phyloP scores from a whole-genome alignment of 495 filamentous ascomycete species.

The Penicillium taxi region DNA sequence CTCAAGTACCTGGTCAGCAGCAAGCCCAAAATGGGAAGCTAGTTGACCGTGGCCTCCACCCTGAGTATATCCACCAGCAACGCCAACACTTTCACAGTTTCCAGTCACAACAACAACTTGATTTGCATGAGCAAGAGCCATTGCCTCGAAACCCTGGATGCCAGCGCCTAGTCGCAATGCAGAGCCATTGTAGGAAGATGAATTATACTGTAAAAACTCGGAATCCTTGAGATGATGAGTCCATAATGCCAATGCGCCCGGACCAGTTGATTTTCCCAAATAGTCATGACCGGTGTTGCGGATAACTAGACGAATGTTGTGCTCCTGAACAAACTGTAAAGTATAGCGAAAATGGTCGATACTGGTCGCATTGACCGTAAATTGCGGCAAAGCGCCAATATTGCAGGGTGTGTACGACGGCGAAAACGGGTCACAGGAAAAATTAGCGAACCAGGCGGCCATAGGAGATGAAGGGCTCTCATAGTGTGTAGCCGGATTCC shows the following conservation, averaged over 20 bases:
- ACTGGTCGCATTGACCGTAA: conserved; percentile 34
- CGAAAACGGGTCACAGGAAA: conserved; percentile 50
- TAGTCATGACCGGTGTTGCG: conserved; percentile 60
- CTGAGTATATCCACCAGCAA: conserved; percentile 50
- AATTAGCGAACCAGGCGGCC: conserved; percentile 34
- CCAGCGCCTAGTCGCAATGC: conserved; percentile 44
- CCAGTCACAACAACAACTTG: conserved; percentile 26
- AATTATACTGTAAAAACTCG: conserved; percentile 28
- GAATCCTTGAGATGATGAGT: conserved; percentile 48
- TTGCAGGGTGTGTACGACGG: conserved; percentile 44
- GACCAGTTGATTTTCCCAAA: conserved; percentile 48
- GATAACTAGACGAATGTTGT: conserved; percentile 54
- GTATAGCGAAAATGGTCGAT: conserved; percentile 24
- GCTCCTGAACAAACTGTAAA: conserved; percentile 41
- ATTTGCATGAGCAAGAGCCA: conserved; percentile 28
- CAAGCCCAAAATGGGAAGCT: conserved; percentile 46
- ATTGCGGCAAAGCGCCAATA: conserved; percentile 50
- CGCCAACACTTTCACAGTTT: conserved; percentile 27
- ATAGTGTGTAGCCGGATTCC: conserved; percentile 24
- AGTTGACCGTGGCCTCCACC: conserved; percentile 57
- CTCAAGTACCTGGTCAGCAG: conserved; percentile 54
- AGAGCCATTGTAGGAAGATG: conserved; percentile 35
- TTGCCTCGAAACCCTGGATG: conserved; percentile 37
- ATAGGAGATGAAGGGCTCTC: conserved; percentile 35
- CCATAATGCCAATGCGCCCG: conserved; percentile 47